Conservation (phyloP, 345 rosid species). For the Eucalyptus marginata region DNA sequence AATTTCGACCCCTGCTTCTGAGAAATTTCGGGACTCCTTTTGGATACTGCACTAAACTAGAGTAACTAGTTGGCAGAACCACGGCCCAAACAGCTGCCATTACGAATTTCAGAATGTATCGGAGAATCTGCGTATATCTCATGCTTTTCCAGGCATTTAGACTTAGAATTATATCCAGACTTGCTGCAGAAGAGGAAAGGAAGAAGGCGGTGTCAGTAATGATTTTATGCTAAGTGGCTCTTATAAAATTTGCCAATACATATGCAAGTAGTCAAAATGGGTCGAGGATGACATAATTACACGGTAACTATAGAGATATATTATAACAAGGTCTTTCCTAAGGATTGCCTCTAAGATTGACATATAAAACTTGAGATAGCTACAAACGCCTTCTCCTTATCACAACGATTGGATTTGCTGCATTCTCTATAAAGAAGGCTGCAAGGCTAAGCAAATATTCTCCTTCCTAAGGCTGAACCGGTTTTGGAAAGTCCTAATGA, state of each 20-base stretch:
- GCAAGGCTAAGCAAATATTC: background rate
- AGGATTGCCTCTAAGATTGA: background rate
- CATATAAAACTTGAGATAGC: background rate
- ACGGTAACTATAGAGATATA: background rate
- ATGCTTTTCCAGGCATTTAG: constrained; percentile 83
- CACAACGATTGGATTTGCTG: background rate
- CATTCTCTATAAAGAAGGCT: background rate
- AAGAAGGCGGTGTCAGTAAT: background rate
- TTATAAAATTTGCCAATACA: background rate
- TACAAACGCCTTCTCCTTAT: background rate
- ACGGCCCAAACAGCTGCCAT: constrained; percentile 87
- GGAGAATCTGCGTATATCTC: constrained; percentile 61
- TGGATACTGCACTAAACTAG: constrained; percentile 71
- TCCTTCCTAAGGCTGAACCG: background rate
- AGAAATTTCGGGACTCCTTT: constrained; percentile 62
- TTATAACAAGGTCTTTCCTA: background rate
- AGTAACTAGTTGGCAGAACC: constrained; percentile 64
- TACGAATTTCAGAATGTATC: constrained; percentile 62
- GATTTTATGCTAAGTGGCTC: background rate
- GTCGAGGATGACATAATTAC: background rate
- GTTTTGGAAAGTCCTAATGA: background rate
- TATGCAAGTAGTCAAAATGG: background rate
- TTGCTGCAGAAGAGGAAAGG: constrained; percentile 29
- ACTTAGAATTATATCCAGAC: constrained; percentile 75
- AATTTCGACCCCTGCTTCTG: constrained; percentile 47